Conservation (phyloP, 768 basidiomycete genomes). For the Kwoniella pini region DNA sequence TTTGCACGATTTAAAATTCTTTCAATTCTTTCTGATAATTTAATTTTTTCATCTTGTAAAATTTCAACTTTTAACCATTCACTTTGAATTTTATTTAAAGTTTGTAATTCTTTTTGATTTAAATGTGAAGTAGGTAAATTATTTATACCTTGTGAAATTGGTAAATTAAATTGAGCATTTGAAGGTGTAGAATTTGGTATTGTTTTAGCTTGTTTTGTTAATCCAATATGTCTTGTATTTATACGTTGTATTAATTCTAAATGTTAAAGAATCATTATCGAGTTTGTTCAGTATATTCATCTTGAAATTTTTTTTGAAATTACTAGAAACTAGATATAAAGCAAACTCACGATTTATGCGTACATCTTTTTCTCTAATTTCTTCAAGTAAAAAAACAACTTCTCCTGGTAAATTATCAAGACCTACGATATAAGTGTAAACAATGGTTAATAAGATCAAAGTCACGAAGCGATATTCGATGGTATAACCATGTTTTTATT, state of each 20-base stretch:
- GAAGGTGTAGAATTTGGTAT: constrained; percentile 4
- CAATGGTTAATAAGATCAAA: no score
- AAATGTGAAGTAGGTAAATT: constrained; percentile 36
- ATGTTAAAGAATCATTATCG: background rate
- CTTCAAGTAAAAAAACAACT: constrained; percentile 46
- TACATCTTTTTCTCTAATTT: constrained; percentile 48
- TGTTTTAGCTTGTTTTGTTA: constrained; percentile 32
- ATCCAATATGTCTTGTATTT: constrained; percentile 37
- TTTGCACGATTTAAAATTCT: constrained; percentile 43
- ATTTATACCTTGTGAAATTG: constrained; percentile 23
- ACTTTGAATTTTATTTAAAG: constrained; percentile 36
- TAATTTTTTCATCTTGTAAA: constrained; percentile 50
- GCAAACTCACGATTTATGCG: constrained; percentile 41
- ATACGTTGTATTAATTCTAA: constrained; percentile 39
- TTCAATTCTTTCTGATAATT: constrained; percentile 44
- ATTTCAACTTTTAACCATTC: constrained; percentile 51
- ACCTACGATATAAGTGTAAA: constrained; percentile 27
- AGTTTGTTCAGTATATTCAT: no score
- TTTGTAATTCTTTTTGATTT: constrained; percentile 39
- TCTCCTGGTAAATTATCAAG: constrained; percentile 52
- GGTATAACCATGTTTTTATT: no score
- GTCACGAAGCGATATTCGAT: no score
- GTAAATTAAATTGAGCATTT: constrained; percentile 30
- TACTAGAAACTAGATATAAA: background rate
- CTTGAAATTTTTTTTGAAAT: no score